A percentile compares a stretch with the other conserved stretches of the same genome.
Evolutionary conservation across 805 yeast species (phyloP).

Genomic region (Candida cerambycidarum): DNA sequence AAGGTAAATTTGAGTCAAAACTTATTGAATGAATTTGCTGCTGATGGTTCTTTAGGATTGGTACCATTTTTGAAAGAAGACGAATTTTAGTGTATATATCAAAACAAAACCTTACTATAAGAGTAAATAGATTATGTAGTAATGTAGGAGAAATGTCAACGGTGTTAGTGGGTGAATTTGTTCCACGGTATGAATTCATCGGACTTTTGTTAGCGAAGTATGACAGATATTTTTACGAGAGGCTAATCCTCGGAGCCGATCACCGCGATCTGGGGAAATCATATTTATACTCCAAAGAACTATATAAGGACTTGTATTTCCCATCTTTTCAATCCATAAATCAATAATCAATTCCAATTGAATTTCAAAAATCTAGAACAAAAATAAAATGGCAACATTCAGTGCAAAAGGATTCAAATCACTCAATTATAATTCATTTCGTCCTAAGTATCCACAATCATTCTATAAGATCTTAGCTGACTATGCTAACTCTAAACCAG

Average conservation of each 20-base stretch:
- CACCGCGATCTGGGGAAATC: conserved; percentile 1
- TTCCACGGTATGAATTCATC: too few relatives aligned
- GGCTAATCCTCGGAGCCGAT: not conserved
- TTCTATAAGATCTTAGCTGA: conserved; percentile 32
- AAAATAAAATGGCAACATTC: conserved; percentile 34
- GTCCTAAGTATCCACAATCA: conserved; percentile 42
- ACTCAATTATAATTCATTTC: conserved; percentile 35
- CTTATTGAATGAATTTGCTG: conserved; percentile 58
- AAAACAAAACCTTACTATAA: too few relatives aligned
- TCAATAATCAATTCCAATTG: not conserved
- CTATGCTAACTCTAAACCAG: conserved; percentile 20
- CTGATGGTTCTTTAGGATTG: conserved; percentile 77
- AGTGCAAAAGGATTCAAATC: conserved; percentile 33
- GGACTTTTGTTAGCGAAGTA: too few relatives aligned
- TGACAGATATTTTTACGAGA: too few relatives aligned
- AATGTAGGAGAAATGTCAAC: too few relatives aligned
- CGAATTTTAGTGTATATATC: conserved; percentile 3
- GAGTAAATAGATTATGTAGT: too few relatives aligned
- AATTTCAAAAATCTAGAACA: not conserved
- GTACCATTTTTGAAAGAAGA: conserved; percentile 56
- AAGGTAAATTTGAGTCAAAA: conserved; percentile 30
- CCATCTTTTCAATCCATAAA: too few relatives aligned
- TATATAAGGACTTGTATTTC: not conserved
- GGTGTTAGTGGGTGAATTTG: too few relatives aligned
- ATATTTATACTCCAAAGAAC: not conserved